Conservation (phyloP, 2,329 filamentous ascomycete species). For the Fusarium cyanostomum region DNA sequence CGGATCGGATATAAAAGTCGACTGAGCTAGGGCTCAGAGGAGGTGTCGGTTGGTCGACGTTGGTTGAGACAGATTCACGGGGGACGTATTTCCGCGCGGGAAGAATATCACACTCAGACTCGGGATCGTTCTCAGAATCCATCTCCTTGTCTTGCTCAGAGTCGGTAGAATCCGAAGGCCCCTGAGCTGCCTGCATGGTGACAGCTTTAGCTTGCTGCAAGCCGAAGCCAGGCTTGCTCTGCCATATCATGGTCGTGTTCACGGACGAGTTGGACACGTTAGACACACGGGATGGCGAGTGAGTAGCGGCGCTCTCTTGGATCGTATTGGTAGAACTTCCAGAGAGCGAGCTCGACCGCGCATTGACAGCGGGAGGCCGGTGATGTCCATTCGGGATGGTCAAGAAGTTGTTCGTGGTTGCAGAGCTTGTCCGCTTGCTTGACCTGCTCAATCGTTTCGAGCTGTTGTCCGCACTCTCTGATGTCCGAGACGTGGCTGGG, state of each 20-base stretch:
- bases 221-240: conserved; percentile 45
- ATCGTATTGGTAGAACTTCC: conserved; percentile 40
- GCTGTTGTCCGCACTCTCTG: conserved; percentile 39
- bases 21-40: conserved; percentile 63
- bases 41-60: conserved; percentile 57
- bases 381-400: conserved; percentile 49
- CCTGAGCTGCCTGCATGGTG: conserved; percentile 48
- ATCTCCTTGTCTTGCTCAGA: conserved; percentile 27
- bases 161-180: conserved; percentile 37
- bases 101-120: conserved; percentile 26
- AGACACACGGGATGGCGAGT: conserved; percentile 44
- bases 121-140: conserved; percentile 23
- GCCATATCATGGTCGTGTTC: conserved; percentile 47
- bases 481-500: conserved; percentile 35
- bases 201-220: conserved; percentile 54
- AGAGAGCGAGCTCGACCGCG: conserved; percentile 40
- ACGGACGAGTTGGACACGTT: conserved; percentile 52
- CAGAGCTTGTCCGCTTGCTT: conserved; percentile 53
- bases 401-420: conserved; percentile 54
- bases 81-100: conserved; percentile 28
- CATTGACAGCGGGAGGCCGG: conserved; percentile 21
- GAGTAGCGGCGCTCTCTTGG: conserved; percentile 34
- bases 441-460: conserved; percentile 44
- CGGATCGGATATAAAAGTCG: conserved; percentile 58
- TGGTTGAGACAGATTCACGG: conserved; percentile 37